Evolutionary conservation across 129 eudicot genomes (phyloP).

Genomic region (sunflower (Helianthus annuus)): DNA sequence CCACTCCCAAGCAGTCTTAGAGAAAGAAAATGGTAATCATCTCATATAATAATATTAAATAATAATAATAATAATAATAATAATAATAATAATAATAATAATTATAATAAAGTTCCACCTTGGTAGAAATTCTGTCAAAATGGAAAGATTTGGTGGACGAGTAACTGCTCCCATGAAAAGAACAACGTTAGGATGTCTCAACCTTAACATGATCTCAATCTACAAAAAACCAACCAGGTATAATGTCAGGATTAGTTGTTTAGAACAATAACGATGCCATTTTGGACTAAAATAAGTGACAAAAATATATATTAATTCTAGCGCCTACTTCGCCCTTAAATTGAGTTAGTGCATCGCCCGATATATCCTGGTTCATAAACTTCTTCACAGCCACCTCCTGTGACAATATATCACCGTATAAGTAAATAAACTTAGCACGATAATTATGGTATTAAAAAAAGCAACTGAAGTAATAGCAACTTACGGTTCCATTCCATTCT

Average conservation of each 20-base stretch:
- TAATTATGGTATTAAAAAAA: neutral
- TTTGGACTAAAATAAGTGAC: conserved; percentile 6
- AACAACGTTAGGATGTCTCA: conserved; percentile 99
- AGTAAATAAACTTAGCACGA: neutral
- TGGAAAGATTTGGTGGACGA: conserved; percentile 91
- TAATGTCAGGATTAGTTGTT: neutral
- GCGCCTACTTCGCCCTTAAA: conserved; percentile 83
- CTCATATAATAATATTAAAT: neutral
- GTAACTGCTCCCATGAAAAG: conserved; percentile 99
- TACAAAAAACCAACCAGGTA: conserved; percentile 41
- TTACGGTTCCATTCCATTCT: conserved; percentile 98
- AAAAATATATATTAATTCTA: conserved; percentile 1
- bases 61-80: neutral
- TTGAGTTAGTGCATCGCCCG: conserved; percentile 82
- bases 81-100: neutral
- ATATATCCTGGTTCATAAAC: conserved; percentile 87
- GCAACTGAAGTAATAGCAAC: conserved; percentile 29
- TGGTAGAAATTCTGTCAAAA: conserved; percentile 92
- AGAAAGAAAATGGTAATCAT: neutral
- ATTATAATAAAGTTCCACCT: conserved; percentile 45
- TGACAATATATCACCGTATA: conserved; percentile 23
- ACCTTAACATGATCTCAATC: conserved; percentile 93
- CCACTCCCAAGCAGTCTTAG: too few species aligned
- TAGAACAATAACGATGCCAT: neutral
- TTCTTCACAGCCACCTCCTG: conserved; percentile 99